Evolutionary conservation across 1,284 basidiomycete genomes (phyloP).

Genomic region (Puccinia horiana): DNA sequence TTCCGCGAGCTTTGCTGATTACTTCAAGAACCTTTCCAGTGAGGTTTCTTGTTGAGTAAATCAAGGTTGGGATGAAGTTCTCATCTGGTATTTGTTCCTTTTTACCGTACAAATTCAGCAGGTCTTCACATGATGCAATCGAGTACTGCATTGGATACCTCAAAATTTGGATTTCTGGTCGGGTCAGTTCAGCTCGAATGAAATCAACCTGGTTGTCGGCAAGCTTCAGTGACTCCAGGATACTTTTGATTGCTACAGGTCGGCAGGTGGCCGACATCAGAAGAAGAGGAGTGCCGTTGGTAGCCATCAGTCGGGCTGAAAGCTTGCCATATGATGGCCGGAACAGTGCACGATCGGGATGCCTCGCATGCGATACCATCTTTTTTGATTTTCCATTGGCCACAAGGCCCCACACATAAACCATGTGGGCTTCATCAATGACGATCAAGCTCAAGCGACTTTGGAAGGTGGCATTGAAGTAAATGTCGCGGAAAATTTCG

Average conservation of each 20-base stretch:
- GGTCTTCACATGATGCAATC: neutral
- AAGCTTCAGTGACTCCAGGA: neutral
- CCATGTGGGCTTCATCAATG: slow-evolving; percentile 5
- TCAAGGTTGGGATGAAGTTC: neutral
- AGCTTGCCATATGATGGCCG: slow-evolving; percentile 1
- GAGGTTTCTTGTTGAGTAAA: neutral
- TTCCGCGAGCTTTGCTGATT: neutral
- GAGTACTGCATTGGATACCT: no score
- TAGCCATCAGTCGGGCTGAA: neutral
- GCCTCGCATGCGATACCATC: neutral
- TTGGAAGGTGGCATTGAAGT: neutral
- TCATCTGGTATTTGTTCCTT: neutral
- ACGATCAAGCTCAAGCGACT: neutral
- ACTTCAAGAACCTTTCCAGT: neutral
- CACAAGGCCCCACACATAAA: neutral
- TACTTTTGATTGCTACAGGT: neutral
- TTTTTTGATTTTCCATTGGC: neutral
- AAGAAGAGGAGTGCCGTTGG: neutral
- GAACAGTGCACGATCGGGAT: neutral
- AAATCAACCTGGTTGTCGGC: neutral
- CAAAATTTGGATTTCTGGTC: neutral
- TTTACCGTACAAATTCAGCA: neutral
- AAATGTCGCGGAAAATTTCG: neutral
- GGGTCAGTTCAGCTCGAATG: slow-evolving; percentile 1
- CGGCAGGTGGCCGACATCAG: neutral